A percentile compares a stretch with the other conserved stretches of the same genome.
These are phyloP conservation scores for Alternaria gansuensis DNA, from an alignment of 2,329 filamentous ascomycete species.

Conservation along the genomic window DNA sequence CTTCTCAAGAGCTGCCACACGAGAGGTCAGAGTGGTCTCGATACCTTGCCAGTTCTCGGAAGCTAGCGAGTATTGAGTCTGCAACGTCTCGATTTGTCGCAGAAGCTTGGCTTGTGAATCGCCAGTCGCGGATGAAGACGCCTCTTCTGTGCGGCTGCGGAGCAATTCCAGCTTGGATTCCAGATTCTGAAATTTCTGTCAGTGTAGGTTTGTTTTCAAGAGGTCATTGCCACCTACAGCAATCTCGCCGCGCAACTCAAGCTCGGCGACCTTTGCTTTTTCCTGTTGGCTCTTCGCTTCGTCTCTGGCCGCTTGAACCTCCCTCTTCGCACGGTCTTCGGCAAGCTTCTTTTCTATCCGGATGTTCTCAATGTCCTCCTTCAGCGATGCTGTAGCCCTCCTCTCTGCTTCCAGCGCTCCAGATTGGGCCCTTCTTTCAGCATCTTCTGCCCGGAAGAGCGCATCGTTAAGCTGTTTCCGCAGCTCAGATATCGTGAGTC, in stretches of 20 bases:
- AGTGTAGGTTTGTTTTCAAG: conserved; percentile 24
- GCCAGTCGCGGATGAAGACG: conserved; percentile 79
- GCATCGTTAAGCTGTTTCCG: conserved; percentile 74
- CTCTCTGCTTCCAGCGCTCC: conserved; percentile 74
- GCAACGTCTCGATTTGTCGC: conserved; percentile 92
- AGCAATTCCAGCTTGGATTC: conserved; percentile 92
- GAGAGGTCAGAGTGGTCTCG: conserved; percentile 81
- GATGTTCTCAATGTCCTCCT: conserved; percentile 69
- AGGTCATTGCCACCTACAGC: conserved; percentile 50
- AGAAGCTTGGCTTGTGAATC: conserved; percentile 89
- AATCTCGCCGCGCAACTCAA: conserved; percentile 82
- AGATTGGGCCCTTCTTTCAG: conserved; percentile 71
- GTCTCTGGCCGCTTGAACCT: conserved; percentile 76
- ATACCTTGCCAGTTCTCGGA: conserved; percentile 98
- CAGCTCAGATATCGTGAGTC: conserved; percentile 72
- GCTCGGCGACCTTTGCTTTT: conserved; percentile 71
- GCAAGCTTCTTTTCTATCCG: conserved; percentile 80
- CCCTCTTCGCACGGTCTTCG: conserved; percentile 72
- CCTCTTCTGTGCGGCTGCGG: conserved; percentile 86
- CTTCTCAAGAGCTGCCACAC: conserved; percentile 81
- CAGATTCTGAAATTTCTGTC: conserved; percentile 64
- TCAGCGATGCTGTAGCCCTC: conserved; percentile 63
- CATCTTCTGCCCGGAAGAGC: conserved; percentile 70
- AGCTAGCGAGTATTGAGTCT: conserved; percentile 92
- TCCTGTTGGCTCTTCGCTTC: conserved; percentile 77